A percentile compares a stretch with the other conserved stretches of the same genome.
These are phyloP conservation scores for Pleurotus pulmonarius DNA, from an alignment of 768 basidiomycete genomes.

Conservation along the genomic window DNA sequence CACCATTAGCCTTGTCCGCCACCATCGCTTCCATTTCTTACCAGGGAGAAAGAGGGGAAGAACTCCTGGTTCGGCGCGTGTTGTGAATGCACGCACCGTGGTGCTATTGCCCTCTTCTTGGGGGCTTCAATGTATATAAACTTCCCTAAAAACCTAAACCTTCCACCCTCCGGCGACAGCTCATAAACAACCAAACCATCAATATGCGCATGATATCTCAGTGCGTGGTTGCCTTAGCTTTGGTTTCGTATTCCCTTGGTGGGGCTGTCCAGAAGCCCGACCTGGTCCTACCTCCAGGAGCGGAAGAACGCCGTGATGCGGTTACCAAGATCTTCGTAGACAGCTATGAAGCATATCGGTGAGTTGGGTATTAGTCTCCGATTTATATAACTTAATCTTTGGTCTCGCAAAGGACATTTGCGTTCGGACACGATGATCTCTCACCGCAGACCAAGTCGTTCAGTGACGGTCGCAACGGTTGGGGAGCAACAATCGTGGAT, in stretches of 20 bases:
- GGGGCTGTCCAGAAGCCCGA: constrained; percentile 41
- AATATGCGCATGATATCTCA: too few species aligned
- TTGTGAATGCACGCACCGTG: too few species aligned
- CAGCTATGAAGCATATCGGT: constrained; percentile 59
- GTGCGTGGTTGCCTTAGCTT: constrained; percentile 9
- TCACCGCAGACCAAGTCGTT: constrained; percentile 40
- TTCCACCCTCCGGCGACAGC: too few species aligned
- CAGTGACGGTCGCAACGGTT: constrained; percentile 24
- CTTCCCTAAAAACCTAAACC: too few species aligned
- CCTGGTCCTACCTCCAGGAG: constrained; percentile 38
- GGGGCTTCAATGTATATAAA: too few species aligned
- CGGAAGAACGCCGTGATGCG: constrained; percentile 29
- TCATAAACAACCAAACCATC: too few species aligned
- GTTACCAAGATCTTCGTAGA: constrained; percentile 47
- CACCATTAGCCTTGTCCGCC: too few species aligned
- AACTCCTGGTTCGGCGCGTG: too few species aligned
- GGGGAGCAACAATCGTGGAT: constrained; percentile 51
- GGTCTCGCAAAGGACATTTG: constrained; percentile 36
- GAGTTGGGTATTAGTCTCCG: constrained; percentile 9
- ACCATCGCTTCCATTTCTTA: too few species aligned
- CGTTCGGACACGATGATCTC: constrained; percentile 61
- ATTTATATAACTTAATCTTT: neutral
- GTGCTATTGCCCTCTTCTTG: too few species aligned
- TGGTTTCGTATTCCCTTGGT: constrained; percentile 20
- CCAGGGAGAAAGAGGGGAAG: too few species aligned